These are phyloP conservation scores for Myxozyma melibiosi DNA, from an alignment of 805 yeast species.

Conservation along the genomic window DNA sequence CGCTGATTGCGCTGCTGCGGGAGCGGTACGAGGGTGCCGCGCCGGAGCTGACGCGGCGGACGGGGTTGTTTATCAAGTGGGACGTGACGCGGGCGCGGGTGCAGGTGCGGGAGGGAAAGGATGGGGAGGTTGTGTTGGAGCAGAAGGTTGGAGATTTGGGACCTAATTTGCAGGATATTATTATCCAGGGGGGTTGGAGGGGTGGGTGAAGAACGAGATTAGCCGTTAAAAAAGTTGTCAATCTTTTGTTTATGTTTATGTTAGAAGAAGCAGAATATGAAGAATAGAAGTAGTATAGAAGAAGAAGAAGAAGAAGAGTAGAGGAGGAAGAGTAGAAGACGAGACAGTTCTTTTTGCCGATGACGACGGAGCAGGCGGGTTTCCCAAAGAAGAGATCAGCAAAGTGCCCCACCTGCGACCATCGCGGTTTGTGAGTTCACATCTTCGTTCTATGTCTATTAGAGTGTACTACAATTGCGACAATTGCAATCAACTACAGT, in stretches of 20 bases:
- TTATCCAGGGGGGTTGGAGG: constrained; percentile 97
- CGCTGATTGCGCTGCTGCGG: constrained; percentile 74
- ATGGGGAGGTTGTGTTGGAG: constrained; percentile 58
- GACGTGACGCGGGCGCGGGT: constrained; percentile 86
- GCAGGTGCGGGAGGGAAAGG: constrained; percentile 61
- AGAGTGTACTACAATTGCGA: too few species aligned
- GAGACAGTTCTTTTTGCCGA: too few species aligned
- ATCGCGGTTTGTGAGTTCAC: too few species aligned
- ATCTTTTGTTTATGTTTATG: neutral
- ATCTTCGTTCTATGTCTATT: too few species aligned
- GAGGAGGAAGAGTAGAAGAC: too few species aligned
- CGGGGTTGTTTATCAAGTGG: constrained; percentile 92
- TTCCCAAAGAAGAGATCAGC: too few species aligned
- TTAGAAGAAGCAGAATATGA: neutral
- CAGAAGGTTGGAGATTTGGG: constrained; percentile 97
- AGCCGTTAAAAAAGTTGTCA: neutral
- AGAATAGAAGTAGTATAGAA: neutral
- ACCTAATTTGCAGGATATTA: constrained; percentile 91
- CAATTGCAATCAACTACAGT: too few species aligned
- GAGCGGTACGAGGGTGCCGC: constrained; percentile 56
- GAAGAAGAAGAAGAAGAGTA: neutral
- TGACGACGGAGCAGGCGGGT: too few species aligned
- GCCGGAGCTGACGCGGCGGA: constrained; percentile 84
- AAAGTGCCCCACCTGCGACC: too few species aligned
- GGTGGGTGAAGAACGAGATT: constrained; percentile 81